phyloP scores from a whole-genome alignment of 495 filamentous ascomycete genomes.

The Cercophora scortea region DNA sequence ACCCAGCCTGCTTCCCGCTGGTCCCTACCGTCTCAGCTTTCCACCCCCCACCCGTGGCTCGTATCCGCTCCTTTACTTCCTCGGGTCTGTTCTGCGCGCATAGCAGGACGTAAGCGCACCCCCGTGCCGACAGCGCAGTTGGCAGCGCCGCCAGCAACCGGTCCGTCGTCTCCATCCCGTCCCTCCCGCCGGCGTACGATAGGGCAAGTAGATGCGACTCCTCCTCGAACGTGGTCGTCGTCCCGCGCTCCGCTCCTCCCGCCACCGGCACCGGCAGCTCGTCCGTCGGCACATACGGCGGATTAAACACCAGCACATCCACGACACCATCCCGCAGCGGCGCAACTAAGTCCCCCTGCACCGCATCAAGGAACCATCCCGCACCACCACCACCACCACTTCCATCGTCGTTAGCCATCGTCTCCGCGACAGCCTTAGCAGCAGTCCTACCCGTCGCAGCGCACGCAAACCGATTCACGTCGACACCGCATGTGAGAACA shows the following conservation, averaged over 20 bases:
- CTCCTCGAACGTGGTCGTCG: conserved; percentile 44
- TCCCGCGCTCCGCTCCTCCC: no score
- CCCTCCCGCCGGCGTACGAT: conserved; percentile 76
- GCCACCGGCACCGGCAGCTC: conserved; percentile 43
- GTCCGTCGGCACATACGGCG: conserved; percentile 85
- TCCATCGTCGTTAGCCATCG: conserved; percentile 12
- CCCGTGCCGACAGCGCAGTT: conserved; percentile 51
- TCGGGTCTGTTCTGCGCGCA: conserved; percentile 82
- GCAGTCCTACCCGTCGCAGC: conserved; percentile 58
- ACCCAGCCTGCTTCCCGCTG: conserved; percentile 80
- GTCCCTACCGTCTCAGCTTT: conserved; percentile 67
- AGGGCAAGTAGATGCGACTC: conserved; percentile 78
- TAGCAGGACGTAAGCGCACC: conserved; percentile 82
- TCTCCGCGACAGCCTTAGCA: conserved; percentile 30
- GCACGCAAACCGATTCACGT: conserved; percentile 79
- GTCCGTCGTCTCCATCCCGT: conserved; percentile 92
- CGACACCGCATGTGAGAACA: conserved; percentile 64
- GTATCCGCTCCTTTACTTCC: conserved; percentile 59
- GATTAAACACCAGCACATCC: conserved; percentile 91
- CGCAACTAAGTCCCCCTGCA: conserved; percentile 58
- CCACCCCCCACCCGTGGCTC: conserved; percentile 52
- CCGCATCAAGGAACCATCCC: conserved; percentile 47
- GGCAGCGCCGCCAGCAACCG: conserved; percentile 63
- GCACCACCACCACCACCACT: not conserved
- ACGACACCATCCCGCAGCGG: conserved; percentile 49